Conservation (phyloP, 2,329 filamentous ascomycete species). For the Leptodontidium sp. region DNA sequence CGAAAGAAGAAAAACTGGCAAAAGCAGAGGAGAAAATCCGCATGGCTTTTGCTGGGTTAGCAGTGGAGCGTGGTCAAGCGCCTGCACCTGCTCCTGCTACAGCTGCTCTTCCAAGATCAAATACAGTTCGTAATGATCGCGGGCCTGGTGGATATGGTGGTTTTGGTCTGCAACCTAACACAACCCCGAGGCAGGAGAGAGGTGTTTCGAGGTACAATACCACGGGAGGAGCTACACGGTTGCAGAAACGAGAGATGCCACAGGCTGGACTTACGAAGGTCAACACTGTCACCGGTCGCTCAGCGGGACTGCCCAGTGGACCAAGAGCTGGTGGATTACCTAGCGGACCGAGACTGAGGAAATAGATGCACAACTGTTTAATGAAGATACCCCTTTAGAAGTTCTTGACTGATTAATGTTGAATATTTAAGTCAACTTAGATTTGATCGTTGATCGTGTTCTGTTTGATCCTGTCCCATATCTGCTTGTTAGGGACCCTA, state of each 20-base stretch:
- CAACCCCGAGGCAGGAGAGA: conserved; percentile 1
- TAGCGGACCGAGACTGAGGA: conserved; percentile 15
- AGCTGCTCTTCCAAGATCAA: conserved; percentile 14
- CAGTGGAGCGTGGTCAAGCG: conserved; percentile 11
- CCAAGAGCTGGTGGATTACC: conserved; percentile 18
- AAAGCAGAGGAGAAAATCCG: conserved; percentile 25
- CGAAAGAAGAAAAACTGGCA: conserved; percentile 18
- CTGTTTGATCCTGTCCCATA: no score
- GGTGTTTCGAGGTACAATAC: conserved; percentile 19
- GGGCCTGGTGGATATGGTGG: conserved; percentile 6
- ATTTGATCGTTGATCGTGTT: no score
- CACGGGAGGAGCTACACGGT: conserved; percentile 1
- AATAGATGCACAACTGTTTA: neutral
- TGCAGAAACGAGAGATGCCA: neutral
- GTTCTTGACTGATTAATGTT: neutral
- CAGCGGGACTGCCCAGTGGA: conserved; percentile 18
- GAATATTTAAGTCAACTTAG: no score
- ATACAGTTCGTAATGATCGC: conserved; percentile 9
- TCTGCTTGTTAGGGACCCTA: no score
- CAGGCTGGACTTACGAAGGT: neutral
- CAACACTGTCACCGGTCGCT: conserved; percentile 3
- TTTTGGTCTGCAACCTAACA: neutral
- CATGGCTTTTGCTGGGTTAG: conserved; percentile 21
- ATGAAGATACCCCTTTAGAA: neutral
- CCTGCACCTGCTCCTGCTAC: neutral